Evolutionary conservation across 345 rosid species (phyloP).

Genomic region (Ceriops decandra): DNA sequence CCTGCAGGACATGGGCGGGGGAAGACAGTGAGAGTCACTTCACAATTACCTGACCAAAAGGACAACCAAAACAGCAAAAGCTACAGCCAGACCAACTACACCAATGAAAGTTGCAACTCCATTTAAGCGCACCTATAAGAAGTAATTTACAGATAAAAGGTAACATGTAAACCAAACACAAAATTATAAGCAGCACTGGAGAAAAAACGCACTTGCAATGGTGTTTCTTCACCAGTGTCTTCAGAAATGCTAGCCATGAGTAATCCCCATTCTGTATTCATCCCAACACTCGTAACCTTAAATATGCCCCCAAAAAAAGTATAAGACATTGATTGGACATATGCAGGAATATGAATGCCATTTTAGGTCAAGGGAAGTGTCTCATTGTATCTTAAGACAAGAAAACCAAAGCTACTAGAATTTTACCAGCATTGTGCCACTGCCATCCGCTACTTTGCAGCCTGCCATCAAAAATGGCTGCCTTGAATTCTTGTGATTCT

Average conservation of each 20-base stretch:
- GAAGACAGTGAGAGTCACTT: neutral
- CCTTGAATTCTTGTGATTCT: slow-evolving; percentile 82
- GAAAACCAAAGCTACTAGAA: neutral
- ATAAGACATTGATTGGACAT: neutral
- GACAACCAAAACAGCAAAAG: slow-evolving; percentile 64
- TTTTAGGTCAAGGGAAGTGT: neutral
- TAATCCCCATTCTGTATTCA: slow-evolving; percentile 36
- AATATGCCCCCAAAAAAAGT: neutral
- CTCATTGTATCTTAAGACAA: neutral
- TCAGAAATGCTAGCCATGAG: slow-evolving; percentile 40
- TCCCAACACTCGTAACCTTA: slow-evolving; percentile 33
- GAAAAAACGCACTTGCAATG: slow-evolving; percentile 30
- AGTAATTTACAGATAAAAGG: slow-evolving; percentile 7
- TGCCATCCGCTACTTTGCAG: slow-evolving; percentile 98
- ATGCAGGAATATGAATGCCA: too few species aligned
- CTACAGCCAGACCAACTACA: slow-evolving; percentile 84
- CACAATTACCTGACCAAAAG: slow-evolving; percentile 64
- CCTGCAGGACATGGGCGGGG: neutral
- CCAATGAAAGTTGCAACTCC: slow-evolving; percentile 99
- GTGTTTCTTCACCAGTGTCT: slow-evolving; percentile 40
- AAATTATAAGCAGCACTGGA: slow-evolving; percentile 2
- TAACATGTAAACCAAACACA: neutral
- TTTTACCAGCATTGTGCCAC: slow-evolving; percentile 90
- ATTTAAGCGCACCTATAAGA: slow-evolving; percentile 77
- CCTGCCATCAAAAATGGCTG: slow-evolving; percentile 94